Evolutionary conservation across 2,329 filamentous ascomycete genomes (phyloP), one percentile per base, ranked within the genome.

Genomic region (Coleophoma eucalyptorum): DNA sequence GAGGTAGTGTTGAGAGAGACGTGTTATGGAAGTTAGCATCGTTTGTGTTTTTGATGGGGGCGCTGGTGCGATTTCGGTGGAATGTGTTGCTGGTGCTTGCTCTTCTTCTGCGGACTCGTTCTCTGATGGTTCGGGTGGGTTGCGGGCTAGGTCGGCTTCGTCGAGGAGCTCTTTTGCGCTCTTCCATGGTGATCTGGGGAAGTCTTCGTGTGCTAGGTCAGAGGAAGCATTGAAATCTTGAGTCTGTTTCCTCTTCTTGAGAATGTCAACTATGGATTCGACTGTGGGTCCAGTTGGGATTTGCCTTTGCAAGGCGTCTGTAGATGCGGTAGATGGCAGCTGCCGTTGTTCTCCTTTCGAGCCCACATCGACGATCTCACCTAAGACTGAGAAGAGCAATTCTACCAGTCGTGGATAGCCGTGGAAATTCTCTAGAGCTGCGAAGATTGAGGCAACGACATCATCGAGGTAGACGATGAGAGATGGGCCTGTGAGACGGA

Each of bases 341-440:
- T 81, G 68, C 2, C 80, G 68, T 50, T 69, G 68, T 42, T 75
- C 70, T 2, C 78, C 78, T 55, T 82, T 86, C 11, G 85, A 81
- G 3, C 90, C 90, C 69, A 96, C 90, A 48, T 90, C 83, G 11
- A 94, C 90, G 50, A 97, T 83, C 53, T 90, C 89, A 49, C 83
- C 85, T 5, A 99, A 72, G 0, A 96, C 90, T 1, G 81, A 75
- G 65, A 97, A 99, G 5, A 99, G 74, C 43, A 85, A 80, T 64
- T 96, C 90, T 1, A 96, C 92, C 50, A 99, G 84, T 16, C 79
- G 72, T 0, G 90, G 85, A 65, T 99, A 97, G 1, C 94, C 94
- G 62, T 99, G 94, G 61, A 94, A 99, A 62, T 90, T 89, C 58
- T 97, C 91, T n/a, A 99, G 72, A 0, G 92, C 90, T 0, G 89